phyloP scores from a whole-genome alignment of 2,329 filamentous ascomycete species.

The Metarhizium sp. region DNA sequence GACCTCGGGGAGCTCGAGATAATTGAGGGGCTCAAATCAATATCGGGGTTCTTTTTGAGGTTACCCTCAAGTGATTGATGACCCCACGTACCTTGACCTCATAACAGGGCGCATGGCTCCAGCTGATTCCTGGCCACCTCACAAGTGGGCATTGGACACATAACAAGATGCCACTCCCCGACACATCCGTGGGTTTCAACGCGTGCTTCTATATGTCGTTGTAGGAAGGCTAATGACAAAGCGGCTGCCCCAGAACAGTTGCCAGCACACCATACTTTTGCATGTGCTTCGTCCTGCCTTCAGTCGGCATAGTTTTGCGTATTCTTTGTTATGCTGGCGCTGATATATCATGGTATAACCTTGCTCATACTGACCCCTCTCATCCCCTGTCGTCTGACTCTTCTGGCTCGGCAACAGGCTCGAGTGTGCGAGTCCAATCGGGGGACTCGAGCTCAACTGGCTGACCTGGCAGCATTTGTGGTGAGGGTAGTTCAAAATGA shows the following conservation, averaged over 20 bases:
- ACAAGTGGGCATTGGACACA: not conserved
- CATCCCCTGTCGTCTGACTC: slow-evolving; percentile 2
- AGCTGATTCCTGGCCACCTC: no score
- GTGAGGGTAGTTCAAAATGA: slow-evolving; percentile 37
- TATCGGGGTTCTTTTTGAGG: no score
- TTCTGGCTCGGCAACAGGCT: slow-evolving; percentile 1
- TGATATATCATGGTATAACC: not conserved
- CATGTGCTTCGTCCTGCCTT: not conserved
- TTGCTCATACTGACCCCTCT: not conserved
- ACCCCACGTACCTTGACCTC: no score
- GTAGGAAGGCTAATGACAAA: not conserved
- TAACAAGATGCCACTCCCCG: not conserved
- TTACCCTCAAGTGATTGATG: no score
- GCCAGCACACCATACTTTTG: not conserved
- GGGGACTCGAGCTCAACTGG: slow-evolving; percentile 4
- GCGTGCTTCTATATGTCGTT: not conserved
- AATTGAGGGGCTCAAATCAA: not conserved
- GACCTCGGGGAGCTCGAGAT: not conserved
- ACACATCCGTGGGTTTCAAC: not conserved
- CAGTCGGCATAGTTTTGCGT: not conserved
- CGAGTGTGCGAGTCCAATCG: slow-evolving; percentile 4
- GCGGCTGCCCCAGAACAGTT: not conserved
- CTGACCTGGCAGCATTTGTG: slow-evolving; percentile 29
- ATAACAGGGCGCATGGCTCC: no score
- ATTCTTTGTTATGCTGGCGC: not conserved